These are phyloP conservation scores for Blastomyces silverae DNA, from an alignment of 2,329 filamentous ascomycete species.

Conservation along the genomic window DNA sequence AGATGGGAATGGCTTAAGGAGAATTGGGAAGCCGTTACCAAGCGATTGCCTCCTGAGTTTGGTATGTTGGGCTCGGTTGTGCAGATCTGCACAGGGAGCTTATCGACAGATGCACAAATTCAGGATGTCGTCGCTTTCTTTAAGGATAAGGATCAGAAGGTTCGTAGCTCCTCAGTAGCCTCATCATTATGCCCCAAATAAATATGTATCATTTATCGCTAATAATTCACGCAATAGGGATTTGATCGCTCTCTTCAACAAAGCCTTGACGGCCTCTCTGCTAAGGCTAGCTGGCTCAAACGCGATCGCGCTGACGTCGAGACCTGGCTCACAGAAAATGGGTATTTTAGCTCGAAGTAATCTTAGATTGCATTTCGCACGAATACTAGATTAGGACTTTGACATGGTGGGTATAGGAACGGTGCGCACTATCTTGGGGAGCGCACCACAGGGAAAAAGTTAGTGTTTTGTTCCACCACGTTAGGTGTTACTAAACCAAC, in stretches of 20 bases:
- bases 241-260: slow-evolving; percentile 88
- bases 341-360: slow-evolving; percentile 46
- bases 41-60: slow-evolving; percentile 76
- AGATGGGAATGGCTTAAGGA: slow-evolving; percentile 76
- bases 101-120: slow-evolving; percentile 70
- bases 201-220: neutral
- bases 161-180: slow-evolving; percentile 22
- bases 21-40: slow-evolving; percentile 79
- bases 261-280: slow-evolving; percentile 73
- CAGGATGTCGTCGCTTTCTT: slow-evolving; percentile 76
- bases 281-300: slow-evolving; percentile 74
- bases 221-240: slow-evolving; percentile 40
- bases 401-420: neutral
- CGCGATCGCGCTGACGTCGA: slow-evolving; percentile 73
- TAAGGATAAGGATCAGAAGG: slow-evolving; percentile 69
- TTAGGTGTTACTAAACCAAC: neutral
- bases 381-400: neutral
- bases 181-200: neutral
- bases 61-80: slow-evolving; percentile 82
- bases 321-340: slow-evolving; percentile 60
- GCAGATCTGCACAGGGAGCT: slow-evolving; percentile 70
- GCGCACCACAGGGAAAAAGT: neutral
- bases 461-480: neutral
- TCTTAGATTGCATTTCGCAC: slow-evolving; percentile 17
- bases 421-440: neutral